A percentile compares a stretch with the other conserved stretches of the same genome.
These are phyloP conservation scores for Corymbia calophylla DNA, from an alignment of 441 rosid species.

Conservation along the genomic window DNA sequence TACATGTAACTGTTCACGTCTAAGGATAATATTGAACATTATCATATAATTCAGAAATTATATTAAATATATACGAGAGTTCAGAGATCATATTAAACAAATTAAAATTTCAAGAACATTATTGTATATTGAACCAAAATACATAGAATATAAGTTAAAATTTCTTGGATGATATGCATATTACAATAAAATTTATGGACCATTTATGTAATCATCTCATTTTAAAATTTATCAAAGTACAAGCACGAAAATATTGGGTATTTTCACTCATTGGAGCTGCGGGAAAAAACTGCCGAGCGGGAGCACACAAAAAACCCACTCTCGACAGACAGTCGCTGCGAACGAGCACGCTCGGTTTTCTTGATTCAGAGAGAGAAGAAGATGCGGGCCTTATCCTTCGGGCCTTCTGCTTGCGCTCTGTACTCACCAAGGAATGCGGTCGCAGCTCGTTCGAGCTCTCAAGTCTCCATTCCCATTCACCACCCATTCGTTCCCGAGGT, in stretches of 20 bases:
- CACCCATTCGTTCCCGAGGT: slow-evolving; percentile 13
- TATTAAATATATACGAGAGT: no score
- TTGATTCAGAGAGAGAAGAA: not conserved
- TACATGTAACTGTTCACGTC: no score
- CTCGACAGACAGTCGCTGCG: not conserved
- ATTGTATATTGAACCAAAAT: no score
- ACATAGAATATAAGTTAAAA: no score
- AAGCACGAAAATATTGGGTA: not conserved
- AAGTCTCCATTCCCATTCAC: not conserved
- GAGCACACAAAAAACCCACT: not conserved
- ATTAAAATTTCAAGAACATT: no score
- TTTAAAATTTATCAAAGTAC: not conserved
- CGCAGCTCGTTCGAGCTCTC: not conserved
- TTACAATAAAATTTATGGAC: no score
- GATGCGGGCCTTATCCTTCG: slow-evolving; percentile 4
- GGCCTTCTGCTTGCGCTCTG: not conserved
- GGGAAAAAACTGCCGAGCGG: not conserved
- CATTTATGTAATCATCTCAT: no score
- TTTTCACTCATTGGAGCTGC: not conserved
- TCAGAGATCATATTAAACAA: no score
- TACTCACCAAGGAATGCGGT: not conserved
- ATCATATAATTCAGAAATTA: no score
- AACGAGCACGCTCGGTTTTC: not conserved
- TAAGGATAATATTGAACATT: no score
- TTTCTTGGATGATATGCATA: no score